A percentile compares a stretch with the other conserved stretches of the same genome.
phyloP scores from a whole-genome alignment of 1,284 basidiomycete genomes.

The Heliocybe sulcata region DNA sequence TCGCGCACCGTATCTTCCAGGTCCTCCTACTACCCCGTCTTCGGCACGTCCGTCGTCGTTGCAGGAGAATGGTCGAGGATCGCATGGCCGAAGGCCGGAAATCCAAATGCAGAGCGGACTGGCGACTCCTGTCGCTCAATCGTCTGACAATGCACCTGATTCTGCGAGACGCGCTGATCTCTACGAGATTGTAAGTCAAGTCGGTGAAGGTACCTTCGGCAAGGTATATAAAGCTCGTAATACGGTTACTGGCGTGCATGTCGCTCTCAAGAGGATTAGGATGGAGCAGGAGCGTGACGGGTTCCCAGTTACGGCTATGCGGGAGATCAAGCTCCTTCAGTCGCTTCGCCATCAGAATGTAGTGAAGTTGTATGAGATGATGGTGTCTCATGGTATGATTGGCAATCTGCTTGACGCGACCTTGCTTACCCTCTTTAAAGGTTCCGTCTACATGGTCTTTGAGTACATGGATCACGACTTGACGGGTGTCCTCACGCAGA shows the following conservation, averaged over 20 bases:
- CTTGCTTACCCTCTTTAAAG: conserved; percentile 32
- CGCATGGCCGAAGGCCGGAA: not conserved
- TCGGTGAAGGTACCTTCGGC: conserved; percentile 98
- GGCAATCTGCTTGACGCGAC: conserved; percentile 1
- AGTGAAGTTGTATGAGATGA: conserved; percentile 92
- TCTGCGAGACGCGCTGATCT: conserved; percentile 42
- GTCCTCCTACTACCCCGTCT: not conserved
- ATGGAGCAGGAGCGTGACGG: conserved; percentile 99
- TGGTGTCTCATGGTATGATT: conserved; percentile 88
- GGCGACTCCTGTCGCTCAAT: not conserved
- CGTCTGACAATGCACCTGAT: not conserved
- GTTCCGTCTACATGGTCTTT: conserved; percentile 98
- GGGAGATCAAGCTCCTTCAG: conserved; percentile 97
- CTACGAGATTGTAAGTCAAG: conserved; percentile 88
- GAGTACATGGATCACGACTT: conserved; percentile 99
- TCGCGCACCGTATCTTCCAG: not conserved
- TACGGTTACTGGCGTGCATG: conserved; percentile 64
- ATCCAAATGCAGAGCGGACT: not conserved
- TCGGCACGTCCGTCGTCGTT: not conserved
- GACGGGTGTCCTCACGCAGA: conserved; percentile 91
- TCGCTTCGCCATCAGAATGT: conserved; percentile 87
- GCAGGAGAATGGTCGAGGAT: not conserved
- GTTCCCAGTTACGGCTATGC: conserved; percentile 98
- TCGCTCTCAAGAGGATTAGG: conserved; percentile 94
- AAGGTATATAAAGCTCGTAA: conserved; percentile 98